Conservation (phyloP, 140 eudicot species). For the Oenanthe javanica region DNA sequence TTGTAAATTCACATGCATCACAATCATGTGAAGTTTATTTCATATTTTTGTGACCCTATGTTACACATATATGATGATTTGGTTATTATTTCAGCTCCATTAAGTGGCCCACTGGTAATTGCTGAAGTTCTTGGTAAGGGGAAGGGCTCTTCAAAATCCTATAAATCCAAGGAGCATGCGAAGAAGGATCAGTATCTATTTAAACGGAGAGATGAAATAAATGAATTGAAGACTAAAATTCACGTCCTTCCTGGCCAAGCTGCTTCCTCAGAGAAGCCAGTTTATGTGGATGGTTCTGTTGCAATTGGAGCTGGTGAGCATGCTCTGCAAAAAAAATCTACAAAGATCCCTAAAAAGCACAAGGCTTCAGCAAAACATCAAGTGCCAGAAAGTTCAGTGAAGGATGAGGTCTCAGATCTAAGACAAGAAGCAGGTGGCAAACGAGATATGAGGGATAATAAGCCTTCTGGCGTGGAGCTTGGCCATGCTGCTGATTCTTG, state of each 20-base stretch:
- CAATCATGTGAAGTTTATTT: neutral
- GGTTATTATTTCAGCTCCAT: constrained; percentile 48
- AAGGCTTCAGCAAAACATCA: constrained; percentile 9
- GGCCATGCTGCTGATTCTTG: constrained; percentile 10
- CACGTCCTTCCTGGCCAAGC: neutral
- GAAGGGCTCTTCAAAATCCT: constrained; percentile 40
- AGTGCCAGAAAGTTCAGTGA: neutral
- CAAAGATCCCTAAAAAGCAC: constrained; percentile 18
- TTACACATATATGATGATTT: neutral
- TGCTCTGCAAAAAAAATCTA: constrained; percentile 39
- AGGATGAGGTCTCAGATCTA: neutral
- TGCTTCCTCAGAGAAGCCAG: constrained; percentile 17
- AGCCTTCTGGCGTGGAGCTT: constrained; percentile 7
- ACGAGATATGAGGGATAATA: constrained; percentile 18
- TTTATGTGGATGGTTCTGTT: constrained; percentile 26
- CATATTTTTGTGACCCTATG: neutral
- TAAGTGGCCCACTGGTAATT: constrained; percentile 74
- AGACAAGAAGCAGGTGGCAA: neutral
- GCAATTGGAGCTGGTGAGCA: constrained; percentile 26
- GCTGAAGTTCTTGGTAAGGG: constrained; percentile 77
- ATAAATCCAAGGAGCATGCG: constrained; percentile 48
- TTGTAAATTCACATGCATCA: neutral
- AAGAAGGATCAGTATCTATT: constrained; percentile 71
- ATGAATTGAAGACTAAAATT: constrained; percentile 17
- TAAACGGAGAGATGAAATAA: constrained; percentile 66